phyloP scores from a whole-genome alignment of 148 eudicot genomes.

The Silene conica region DNA sequence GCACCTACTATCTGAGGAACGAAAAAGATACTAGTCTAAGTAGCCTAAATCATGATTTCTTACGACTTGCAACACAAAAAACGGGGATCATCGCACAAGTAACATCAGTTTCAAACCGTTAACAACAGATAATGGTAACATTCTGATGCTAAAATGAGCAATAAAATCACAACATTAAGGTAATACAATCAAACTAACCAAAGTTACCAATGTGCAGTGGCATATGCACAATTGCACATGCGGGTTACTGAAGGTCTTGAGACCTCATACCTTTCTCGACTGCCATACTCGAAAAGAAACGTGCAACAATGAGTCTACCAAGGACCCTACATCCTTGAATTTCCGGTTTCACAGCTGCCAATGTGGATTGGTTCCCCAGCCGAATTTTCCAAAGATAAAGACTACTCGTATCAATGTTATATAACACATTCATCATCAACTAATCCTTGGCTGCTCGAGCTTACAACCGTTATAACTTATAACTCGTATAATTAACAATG shows the following conservation, averaged over 20 bases:
- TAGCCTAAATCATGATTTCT: constrained; percentile 5
- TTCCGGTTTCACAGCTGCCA: neutral
- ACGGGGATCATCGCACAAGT: neutral
- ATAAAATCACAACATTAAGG: neutral
- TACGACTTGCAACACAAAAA: neutral
- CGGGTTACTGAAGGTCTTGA: neutral
- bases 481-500: constrained; percentile 7
- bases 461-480: constrained; percentile 6
- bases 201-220: neutral
- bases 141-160: neutral
- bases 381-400: neutral
- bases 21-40: constrained; percentile 5
- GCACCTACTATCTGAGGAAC: constrained; percentile 55
- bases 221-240: neutral
- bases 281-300: neutral
- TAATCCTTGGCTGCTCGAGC: neutral
- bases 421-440: neutral
- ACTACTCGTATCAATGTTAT: neutral
- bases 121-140: neutral
- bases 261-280: neutral
- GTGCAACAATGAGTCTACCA: neutral
- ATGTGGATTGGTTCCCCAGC: neutral
- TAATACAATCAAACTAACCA: neutral
- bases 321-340: neutral
- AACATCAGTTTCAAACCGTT: neutral